phyloP scores from a whole-genome alignment of 2,329 filamentous ascomycete genomes.

The Talaromyces albobiverticillius region DNA sequence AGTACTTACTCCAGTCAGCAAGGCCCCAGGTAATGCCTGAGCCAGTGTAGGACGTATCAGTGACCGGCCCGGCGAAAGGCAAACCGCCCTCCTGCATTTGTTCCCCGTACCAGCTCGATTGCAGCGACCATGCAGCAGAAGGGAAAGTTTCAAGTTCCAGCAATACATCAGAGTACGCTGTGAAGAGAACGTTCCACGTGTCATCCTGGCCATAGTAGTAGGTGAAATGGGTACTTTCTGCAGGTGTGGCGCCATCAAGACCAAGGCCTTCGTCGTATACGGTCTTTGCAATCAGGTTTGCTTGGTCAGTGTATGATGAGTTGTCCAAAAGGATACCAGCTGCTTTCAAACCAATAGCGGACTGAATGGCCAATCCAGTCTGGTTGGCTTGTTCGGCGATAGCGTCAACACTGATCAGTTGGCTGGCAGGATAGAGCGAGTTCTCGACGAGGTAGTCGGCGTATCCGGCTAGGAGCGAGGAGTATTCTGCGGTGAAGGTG shows the following conservation, averaged over 20 bases:
- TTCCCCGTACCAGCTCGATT: constrained; percentile 1
- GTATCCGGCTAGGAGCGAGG: constrained; percentile 33
- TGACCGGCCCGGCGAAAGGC: not conserved
- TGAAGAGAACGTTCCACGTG: constrained; percentile 40
- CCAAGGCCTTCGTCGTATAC: constrained; percentile 35
- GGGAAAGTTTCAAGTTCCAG: constrained; percentile 42
- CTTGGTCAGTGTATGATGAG: constrained; percentile 35
- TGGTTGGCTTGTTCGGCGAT: constrained; percentile 41
- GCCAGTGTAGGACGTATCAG: not conserved
- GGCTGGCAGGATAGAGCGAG: constrained; percentile 36
- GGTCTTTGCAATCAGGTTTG: constrained; percentile 31
- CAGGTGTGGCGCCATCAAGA: constrained; percentile 27
- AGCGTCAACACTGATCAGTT: constrained; percentile 45
- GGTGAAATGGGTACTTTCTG: constrained; percentile 36
- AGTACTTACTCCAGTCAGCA: constrained; percentile 4
- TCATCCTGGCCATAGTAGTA: constrained; percentile 33
- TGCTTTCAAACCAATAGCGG: constrained; percentile 46
- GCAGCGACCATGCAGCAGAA: constrained; percentile 22
- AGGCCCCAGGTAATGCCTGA: constrained; percentile 1
- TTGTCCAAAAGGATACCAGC: constrained; percentile 39
- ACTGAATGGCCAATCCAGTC: constrained; percentile 48
- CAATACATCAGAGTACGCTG: constrained; percentile 41
- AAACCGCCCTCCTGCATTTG: constrained; percentile 1
- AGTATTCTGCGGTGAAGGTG: constrained; percentile 35
- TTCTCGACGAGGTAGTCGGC: constrained; percentile 43